Conservation (phyloP, 164 flowering plant species). For the Macadamia integrifolia region DNA sequence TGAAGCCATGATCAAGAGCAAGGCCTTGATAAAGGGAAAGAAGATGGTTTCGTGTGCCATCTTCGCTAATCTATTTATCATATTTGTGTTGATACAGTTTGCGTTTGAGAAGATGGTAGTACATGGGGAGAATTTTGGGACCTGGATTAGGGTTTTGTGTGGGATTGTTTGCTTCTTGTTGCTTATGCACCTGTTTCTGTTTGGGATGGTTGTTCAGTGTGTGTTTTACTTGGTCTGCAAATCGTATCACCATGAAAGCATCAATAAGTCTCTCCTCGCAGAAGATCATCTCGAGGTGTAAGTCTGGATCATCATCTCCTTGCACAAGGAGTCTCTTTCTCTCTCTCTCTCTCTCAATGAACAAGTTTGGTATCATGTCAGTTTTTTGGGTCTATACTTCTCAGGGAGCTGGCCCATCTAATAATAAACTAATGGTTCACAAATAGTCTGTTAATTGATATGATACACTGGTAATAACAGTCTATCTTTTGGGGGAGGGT, state of each 20-base stretch:
- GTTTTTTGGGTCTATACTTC: too few relatives aligned
- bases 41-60: constrained; percentile 18
- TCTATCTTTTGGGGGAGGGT: too few relatives aligned
- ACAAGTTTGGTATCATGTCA: too few relatives aligned
- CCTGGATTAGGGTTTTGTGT: constrained; percentile 7
- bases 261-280: constrained; percentile 45
- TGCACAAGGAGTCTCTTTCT: too few relatives aligned
- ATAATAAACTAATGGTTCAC: too few relatives aligned
- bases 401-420: too few relatives aligned
- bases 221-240: constrained; percentile 54
- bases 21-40: constrained; percentile 48
- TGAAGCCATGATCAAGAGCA: constrained; percentile 56
- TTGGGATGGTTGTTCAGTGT: constrained; percentile 35
- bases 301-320: not conserved
- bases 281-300: constrained; percentile 47
- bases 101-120: constrained; percentile 33
- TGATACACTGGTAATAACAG: too few relatives aligned
- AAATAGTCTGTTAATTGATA: too few relatives aligned
- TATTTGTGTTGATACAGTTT: constrained; percentile 1
- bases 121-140: constrained; percentile 4
- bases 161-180: constrained; percentile 23
- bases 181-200: constrained; percentile 21
- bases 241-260: constrained; percentile 50
- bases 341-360: too few relatives aligned
- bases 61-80: constrained; percentile 18